These are phyloP conservation scores for Flammula alnicola DNA, from an alignment of 1,284 basidiomycete genomes.

Conservation along the genomic window DNA sequence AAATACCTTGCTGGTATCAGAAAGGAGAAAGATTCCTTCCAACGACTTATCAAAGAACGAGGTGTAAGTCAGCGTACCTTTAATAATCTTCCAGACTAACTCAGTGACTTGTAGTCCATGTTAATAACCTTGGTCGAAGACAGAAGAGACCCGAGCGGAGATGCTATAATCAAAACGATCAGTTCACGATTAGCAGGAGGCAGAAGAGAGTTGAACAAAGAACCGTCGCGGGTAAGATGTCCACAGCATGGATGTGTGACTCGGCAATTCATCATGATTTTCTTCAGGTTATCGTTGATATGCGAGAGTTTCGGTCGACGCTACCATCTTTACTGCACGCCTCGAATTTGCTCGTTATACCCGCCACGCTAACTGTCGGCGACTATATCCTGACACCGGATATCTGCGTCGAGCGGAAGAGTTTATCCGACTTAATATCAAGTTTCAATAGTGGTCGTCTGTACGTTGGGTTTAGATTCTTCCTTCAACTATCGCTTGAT, in stretches of 20 bases:
- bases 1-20: conserved; percentile 90
- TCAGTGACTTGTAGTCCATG: conserved; percentile 68
- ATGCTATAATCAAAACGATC: conserved; percentile 83
- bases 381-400: conserved; percentile 97
- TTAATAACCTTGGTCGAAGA: conserved; percentile 89
- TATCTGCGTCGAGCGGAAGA: conserved; percentile 96
- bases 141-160: conserved; percentile 49
- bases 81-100: background rate
- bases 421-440: conserved; percentile 87
- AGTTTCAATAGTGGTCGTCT: conserved; percentile 94
- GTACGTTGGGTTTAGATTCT: conserved; percentile 53
- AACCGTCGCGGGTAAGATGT: conserved; percentile 74
- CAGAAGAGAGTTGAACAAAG: conserved; percentile 65
- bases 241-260: background rate
- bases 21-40: conserved; percentile 94
- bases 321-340: conserved; percentile 92
- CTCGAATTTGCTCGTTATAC: conserved; percentile 80
- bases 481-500: background rate
- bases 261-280: background rate
- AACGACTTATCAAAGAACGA: conserved; percentile 90
- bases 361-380: conserved; percentile 91
- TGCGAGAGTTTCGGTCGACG: conserved; percentile 95
- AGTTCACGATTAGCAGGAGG: conserved; percentile 91
- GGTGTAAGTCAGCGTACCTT: conserved; percentile 61
- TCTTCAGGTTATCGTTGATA: conserved; percentile 88